Percentiles rank a stretch among this genome's conserved stretches.
Evolutionary conservation across 2,329 filamentous ascomycete species (phyloP).

Genomic region (Metarhizium anisopliae): DNA sequence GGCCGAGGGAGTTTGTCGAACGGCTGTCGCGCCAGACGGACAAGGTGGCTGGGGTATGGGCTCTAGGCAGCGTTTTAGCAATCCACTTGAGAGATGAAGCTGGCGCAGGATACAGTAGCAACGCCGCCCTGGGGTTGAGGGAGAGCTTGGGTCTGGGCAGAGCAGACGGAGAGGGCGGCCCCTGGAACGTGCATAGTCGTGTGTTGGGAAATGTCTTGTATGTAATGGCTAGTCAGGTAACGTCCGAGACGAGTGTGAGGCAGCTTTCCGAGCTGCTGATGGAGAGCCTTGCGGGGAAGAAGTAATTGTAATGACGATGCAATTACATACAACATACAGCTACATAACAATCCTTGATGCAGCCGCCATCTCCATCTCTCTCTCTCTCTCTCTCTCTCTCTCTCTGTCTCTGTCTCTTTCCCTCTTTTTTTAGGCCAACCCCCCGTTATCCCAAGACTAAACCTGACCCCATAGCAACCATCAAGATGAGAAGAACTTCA

Average conservation of each 20-base stretch:
- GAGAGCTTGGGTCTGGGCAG: slow-evolving; percentile 19
- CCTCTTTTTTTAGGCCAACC: no score
- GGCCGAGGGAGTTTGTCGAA: slow-evolving; percentile 52
- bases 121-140: slow-evolving; percentile 34
- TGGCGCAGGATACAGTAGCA: slow-evolving; percentile 37
- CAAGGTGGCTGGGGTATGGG: slow-evolving; percentile 57
- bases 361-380: no score
- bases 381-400: no score
- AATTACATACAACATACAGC: no score
- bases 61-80: slow-evolving; percentile 65
- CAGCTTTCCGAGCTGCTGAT: slow-evolving; percentile 14
- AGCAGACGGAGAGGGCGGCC: slow-evolving; percentile 13
- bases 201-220: slow-evolving; percentile 51
- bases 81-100: slow-evolving; percentile 41
- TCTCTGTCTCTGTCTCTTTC: no score
- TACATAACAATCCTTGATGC: no score
- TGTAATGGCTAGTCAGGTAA: slow-evolving; percentile 45
- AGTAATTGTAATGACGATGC: not conserved
- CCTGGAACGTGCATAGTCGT: slow-evolving; percentile 44
- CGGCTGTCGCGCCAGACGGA: slow-evolving; percentile 44
- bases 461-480: not conserved
- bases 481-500: not conserved
- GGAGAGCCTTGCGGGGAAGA: slow-evolving; percentile 1
- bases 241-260: slow-evolving; percentile 18
- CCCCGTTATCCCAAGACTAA: no score